A percentile compares a stretch with the other conserved stretches of the same genome.
Conservation (phyloP, 2,329 filamentous ascomycete species). For the Biscogniauxia sp. region DNA sequence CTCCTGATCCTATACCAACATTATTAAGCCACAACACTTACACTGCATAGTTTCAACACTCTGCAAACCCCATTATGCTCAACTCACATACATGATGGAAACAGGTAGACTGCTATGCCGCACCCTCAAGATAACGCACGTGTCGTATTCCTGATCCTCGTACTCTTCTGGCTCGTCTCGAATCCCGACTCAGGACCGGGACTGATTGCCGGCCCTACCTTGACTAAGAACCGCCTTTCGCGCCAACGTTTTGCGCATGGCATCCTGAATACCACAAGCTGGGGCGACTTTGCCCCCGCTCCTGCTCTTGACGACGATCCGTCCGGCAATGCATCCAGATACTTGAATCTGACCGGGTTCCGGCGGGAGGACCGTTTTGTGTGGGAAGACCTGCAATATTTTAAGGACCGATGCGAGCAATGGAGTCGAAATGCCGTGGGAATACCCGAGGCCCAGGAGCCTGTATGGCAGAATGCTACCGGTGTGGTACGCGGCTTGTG, state of each 20-base stretch:
- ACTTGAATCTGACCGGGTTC: slow-evolving; percentile 75
- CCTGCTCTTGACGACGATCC: slow-evolving; percentile 37
- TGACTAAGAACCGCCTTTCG: slow-evolving; percentile 46
- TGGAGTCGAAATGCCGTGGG: slow-evolving; percentile 54
- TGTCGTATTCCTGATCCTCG: slow-evolving; percentile 42
- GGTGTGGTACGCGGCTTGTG: slow-evolving; percentile 76
- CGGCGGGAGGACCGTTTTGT: slow-evolving; percentile 70
- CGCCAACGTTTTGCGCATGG: slow-evolving; percentile 51
- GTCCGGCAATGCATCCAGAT: slow-evolving; percentile 36
- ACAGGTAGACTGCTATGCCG: slow-evolving; percentile 41
- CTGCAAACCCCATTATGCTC: background rate
- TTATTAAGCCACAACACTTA: too few species aligned
- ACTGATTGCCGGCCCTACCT: slow-evolving; percentile 42
- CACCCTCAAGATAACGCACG: slow-evolving; percentile 45
- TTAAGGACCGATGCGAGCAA: slow-evolving; percentile 63
- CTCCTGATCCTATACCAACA: too few species aligned
- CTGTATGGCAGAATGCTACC: slow-evolving; percentile 75
- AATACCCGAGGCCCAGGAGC: slow-evolving; percentile 40
- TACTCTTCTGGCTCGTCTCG: slow-evolving; percentile 45
- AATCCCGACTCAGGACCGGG: slow-evolving; percentile 40
- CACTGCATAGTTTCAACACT: too few species aligned
- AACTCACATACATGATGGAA: slow-evolving; percentile 26
- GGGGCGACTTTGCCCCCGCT: slow-evolving; percentile 58
- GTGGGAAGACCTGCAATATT: slow-evolving; percentile 70
- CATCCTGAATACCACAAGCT: slow-evolving; percentile 54